Evolutionary conservation across 2,329 filamentous ascomycete genomes (phyloP).

Genomic region (Colletotrichum spinosum): DNA sequence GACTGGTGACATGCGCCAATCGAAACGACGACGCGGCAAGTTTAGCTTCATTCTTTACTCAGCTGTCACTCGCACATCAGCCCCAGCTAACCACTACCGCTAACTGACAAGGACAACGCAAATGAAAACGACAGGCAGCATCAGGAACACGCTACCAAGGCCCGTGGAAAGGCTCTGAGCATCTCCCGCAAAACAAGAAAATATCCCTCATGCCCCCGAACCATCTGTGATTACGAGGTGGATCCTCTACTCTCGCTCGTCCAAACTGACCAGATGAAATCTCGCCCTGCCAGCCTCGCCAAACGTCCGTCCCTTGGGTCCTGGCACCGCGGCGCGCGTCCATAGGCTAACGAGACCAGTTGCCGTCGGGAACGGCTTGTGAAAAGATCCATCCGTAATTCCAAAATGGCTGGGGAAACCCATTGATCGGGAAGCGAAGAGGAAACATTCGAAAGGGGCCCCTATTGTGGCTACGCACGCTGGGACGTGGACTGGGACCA

Average conservation of each 20-base stretch:
- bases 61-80: constrained; percentile 21
- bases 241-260: constrained; percentile 29
- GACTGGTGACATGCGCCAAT: background rate
- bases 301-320: constrained; percentile 8
- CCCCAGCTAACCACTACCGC: constrained; percentile 4
- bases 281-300: constrained; percentile 3
- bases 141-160: no score
- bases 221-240: constrained; percentile 32
- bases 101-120: background rate
- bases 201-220: constrained; percentile 20
- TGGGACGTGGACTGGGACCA: constrained; percentile 1
- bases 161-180: constrained; percentile 14
- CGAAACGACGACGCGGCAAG: constrained; percentile 14
- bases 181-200: constrained; percentile 21
- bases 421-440: constrained; percentile 1
- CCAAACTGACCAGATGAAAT: constrained; percentile 23
- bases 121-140: no score
- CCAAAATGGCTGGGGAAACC: constrained; percentile 25
- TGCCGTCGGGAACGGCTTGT: constrained; percentile 16
- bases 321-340: constrained; percentile 2
- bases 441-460: constrained; percentile 17
- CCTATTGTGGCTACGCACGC: constrained; percentile 35
- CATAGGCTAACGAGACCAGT: constrained; percentile 3
- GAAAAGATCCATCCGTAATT: constrained; percentile 31
- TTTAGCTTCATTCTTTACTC: constrained; percentile 4